Base-by-base conservation (phyloP, 306 rosid genomes). In the Glycyrrhiza uralensis region DNA sequence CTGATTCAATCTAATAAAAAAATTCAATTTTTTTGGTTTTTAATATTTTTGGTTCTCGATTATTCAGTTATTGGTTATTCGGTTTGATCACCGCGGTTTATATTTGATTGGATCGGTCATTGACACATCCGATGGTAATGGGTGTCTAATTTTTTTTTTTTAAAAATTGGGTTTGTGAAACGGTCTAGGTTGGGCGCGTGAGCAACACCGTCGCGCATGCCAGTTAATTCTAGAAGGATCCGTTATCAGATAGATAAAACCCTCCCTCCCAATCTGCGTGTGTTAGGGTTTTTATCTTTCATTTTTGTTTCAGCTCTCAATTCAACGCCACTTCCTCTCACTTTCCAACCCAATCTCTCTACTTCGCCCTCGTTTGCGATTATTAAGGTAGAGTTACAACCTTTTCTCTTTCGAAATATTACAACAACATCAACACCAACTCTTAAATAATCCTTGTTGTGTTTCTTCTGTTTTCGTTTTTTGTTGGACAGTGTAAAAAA, bases 281-380 rank as follows among this genome's bases (percentile, higher is more conserved):
- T 33, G 15, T 28, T 55, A 41, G 76, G 76, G 56, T 85, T 71
- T 85, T 85, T n/a, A 79, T 85, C 89, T 39, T 62, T 79, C 11
- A 29, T n/a, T 13, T n/a, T 13, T 20, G 10, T 49, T 10, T 41
- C 68, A 41, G 26, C 50, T 19, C 23, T 65, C 39, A 12, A 19
- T 56, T 72, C 68, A 42, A 52, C 63, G 26, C 39, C 35, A 15
- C 66, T 65, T 8, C 32, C 22, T 9, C 57, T 4, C 54, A 24
- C 44, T 7, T 17, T 5, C 51, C 20, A 63, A 63, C 12, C 15
- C 28, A 30, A 17, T 67, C 60, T 30, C n/a, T 17, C 55, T 15
- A 1, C 35, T 32, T 38, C 3, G 3, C 5, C 49, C 20, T 55
- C 54, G 2, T n/a, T n/a, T 17, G 2, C 49, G 45, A 8, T n/a